These are phyloP conservation scores for Haematococcus lacustris DNA, from an alignment of 139 green algal genomes.

Conservation along the genomic window DNA sequence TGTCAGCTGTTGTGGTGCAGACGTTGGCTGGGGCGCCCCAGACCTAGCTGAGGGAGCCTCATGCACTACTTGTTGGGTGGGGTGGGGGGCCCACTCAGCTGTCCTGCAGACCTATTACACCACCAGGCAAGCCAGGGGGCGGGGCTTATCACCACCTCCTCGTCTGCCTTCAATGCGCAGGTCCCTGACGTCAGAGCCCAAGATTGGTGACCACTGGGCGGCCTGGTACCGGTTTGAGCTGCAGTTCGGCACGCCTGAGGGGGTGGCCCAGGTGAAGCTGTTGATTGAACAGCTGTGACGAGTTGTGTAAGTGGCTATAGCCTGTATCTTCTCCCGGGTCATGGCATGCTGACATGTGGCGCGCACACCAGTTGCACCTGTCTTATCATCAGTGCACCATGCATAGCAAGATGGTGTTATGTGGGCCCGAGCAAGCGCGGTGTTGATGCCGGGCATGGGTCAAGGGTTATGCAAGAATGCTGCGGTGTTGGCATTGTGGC, in stretches of 20 bases:
- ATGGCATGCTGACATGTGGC: too few species aligned
- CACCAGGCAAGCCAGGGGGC: too few species aligned
- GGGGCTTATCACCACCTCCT: too few species aligned
- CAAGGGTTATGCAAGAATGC: neutral
- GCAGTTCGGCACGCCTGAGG: conserved; percentile 27
- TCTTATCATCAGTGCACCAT: neutral
- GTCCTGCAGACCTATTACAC: too few species aligned
- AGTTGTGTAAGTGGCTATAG: too few species aligned
- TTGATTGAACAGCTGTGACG: neutral
- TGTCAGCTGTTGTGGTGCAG: too few species aligned
- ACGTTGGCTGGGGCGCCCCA: too few species aligned
- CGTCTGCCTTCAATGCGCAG: too few species aligned
- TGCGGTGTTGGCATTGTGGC: neutral
- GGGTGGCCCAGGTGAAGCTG: conserved; percentile 10
- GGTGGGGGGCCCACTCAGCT: too few species aligned
- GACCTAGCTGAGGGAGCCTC: too few species aligned
- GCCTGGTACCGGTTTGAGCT: conserved; percentile 70
- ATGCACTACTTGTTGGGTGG: too few species aligned
- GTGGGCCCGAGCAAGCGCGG: neutral
- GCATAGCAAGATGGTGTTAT: neutral
- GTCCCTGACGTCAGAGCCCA: conserved; percentile 39
- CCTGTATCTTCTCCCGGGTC: too few species aligned
- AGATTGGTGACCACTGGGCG: conserved; percentile 90
- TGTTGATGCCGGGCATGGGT: neutral
- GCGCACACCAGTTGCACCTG: neutral